Evolutionary conservation across 805 yeast genomes (phyloP).

Genomic region (Cyberlindnera euphorbiiphila): DNA sequence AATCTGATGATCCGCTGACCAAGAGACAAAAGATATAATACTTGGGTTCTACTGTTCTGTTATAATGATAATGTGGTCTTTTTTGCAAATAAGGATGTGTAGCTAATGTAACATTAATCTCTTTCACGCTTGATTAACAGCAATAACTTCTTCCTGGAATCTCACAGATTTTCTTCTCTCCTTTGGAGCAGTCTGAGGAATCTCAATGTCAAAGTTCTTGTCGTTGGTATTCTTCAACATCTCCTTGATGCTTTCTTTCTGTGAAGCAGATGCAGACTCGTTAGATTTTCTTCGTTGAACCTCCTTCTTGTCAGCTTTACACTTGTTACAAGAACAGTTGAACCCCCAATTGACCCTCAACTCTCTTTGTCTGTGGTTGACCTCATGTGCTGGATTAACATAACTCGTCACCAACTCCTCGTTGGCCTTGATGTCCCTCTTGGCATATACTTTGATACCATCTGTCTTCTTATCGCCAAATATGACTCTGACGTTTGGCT

Average conservation of each 20-base stretch:
- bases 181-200: slow-evolving; percentile 33
- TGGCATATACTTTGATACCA: slow-evolving; percentile 60
- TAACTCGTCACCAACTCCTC: slow-evolving; percentile 71
- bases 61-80: too few species aligned
- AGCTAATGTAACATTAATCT: too few species aligned
- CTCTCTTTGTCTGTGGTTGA: slow-evolving; percentile 59
- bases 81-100: too few species aligned
- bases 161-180: slow-evolving; percentile 62
- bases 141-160: slow-evolving; percentile 57
- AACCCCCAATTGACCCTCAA: slow-evolving; percentile 80
- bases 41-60: background rate
- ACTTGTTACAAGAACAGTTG: slow-evolving; percentile 61
- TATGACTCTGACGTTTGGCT: slow-evolving; percentile 60
- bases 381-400: slow-evolving; percentile 61
- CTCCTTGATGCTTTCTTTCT: slow-evolving; percentile 38
- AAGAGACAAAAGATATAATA: slow-evolving; percentile 28
- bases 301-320: slow-evolving; percentile 49
- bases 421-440: slow-evolving; percentile 51
- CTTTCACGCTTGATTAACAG: slow-evolving; percentile 36
- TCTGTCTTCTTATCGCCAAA: slow-evolving; percentile 38
- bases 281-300: slow-evolving; percentile 46
- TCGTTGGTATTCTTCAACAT: slow-evolving; percentile 40
- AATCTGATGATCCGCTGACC: slow-evolving; percentile 19
- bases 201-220: slow-evolving; percentile 44
- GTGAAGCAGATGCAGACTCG: slow-evolving; percentile 21